Conservation (phyloP, 2,329 filamentous ascomycete species). For the Sordariomycetes sp. region DNA sequence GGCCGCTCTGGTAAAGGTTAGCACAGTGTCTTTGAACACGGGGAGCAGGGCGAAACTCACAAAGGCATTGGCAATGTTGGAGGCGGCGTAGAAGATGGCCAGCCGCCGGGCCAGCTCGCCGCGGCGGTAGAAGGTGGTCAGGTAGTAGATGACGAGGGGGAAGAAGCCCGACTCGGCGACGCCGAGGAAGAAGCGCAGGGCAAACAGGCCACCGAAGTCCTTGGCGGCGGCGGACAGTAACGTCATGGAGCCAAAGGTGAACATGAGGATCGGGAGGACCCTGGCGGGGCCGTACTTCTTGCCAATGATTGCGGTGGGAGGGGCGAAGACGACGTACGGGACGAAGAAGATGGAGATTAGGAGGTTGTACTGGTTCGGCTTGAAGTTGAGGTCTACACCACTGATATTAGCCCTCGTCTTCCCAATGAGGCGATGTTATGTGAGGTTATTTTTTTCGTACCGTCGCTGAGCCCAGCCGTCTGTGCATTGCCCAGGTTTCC, state of each 20-base stretch:
- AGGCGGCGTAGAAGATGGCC: constrained; percentile 66
- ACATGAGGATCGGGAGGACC: constrained; percentile 63
- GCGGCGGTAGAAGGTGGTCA: constrained; percentile 38
- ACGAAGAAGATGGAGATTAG: constrained; percentile 66
- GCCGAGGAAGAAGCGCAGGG: constrained; percentile 41
- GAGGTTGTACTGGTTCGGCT: constrained; percentile 56
- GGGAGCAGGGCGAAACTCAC: neutral
- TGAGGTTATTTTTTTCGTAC: neutral
- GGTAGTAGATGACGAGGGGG: constrained; percentile 40
- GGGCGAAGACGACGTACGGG: constrained; percentile 62
- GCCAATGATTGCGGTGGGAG: constrained; percentile 44
- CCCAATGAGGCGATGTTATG: neutral
- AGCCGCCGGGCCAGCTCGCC: constrained; percentile 31
- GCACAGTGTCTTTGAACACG: neutral
- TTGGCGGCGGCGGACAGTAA: constrained; percentile 41
- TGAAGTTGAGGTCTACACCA: constrained; percentile 35
- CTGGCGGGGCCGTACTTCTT: constrained; percentile 60
- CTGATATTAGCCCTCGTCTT: neutral
- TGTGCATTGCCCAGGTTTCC: constrained; percentile 41
- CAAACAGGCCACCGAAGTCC: constrained; percentile 37
- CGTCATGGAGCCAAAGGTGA: constrained; percentile 58
- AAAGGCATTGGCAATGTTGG: constrained; percentile 57
- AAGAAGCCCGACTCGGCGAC: constrained; percentile 44
- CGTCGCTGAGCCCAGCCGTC: constrained; percentile 30
- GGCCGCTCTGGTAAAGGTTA: constrained; percentile 18